Base-by-base conservation (phyloP, 2,329 filamentous ascomycete species). In the Claviceps arundinis region DNA sequence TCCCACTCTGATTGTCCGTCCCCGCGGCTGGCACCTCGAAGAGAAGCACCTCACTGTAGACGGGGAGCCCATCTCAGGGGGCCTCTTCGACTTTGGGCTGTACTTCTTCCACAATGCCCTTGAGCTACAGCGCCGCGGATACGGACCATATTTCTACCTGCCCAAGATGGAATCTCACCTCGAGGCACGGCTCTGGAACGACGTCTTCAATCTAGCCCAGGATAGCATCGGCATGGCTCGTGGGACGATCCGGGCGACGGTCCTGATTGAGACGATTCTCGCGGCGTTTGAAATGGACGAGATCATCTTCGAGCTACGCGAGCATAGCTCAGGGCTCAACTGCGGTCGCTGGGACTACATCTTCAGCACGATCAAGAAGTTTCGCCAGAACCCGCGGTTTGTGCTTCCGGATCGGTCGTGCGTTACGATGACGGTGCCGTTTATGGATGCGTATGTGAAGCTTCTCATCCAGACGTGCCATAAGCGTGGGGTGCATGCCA, bases 221-320 rank as follows among this genome's bases (percentile, higher is more conserved):
- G 93, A 98, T 73, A 89, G 86, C 72, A 81, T 96, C 65, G 87
- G 87, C 60, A 85, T 98, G 73, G 80, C 80, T 52, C 81, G 93
- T 55, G 93, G 93, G 52, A 97, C 89, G 51, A 95, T 97, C 70
- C 86, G 93, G 61, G 93, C 81, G 56, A 98, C 93, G 3, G 91
- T 97, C 41, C 75, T 98, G 61, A 97, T 98, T 64, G 93, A 98
- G 80, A 97, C 93, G 52, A 97, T 98, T 68, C 80, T 91, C 44
- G 93, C 93, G 43, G 93, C 91, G 16, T 98, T 98, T 64, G 93
- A 98, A 78, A 98, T 98, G 93, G 93, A 98, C 63, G 93, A 98
- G 82, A 97, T 98, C 72, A 97, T 98, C 73, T 98, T 96, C 71
- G 93, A 97, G 75, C 84, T 98, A 60, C 86, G 93, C 55, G 91